These are phyloP conservation scores for Vigna angularis DNA, from an alignment of 306 rosid species.

Conservation along the genomic window DNA sequence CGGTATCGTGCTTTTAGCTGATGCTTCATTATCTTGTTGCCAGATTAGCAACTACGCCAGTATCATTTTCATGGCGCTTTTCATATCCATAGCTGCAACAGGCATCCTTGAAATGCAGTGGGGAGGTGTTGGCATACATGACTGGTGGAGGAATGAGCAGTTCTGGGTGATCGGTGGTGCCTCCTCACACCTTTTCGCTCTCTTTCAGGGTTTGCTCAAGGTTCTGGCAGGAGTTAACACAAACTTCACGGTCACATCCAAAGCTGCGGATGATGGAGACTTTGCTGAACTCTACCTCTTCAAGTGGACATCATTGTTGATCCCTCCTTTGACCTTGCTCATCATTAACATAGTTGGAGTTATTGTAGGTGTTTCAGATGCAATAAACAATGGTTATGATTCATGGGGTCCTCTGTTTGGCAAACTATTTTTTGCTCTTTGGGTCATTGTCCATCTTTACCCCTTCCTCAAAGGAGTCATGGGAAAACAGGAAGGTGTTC, in stretches of 20 bases:
- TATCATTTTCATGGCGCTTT: constrained; percentile 82
- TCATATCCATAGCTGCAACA: constrained; percentile 85
- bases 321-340: constrained; percentile 83
- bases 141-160: constrained; percentile 98
- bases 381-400: constrained; percentile 94
- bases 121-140: constrained; percentile 94
- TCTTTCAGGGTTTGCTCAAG: constrained; percentile 91
- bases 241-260: constrained; percentile 90
- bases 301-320: constrained; percentile 87
- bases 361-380: constrained; percentile 82
- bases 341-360: constrained; percentile 87
- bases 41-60: constrained; percentile 97
- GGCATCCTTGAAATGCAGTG: constrained; percentile 93
- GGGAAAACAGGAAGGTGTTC: constrained; percentile 87
- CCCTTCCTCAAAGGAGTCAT: constrained; percentile 95
- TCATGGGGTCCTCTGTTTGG: constrained; percentile 96
- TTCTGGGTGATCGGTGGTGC: constrained; percentile 96
- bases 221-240: constrained; percentile 90
- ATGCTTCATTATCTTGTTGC: constrained; percentile 25
- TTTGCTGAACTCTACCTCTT: constrained; percentile 90
- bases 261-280: constrained; percentile 87
- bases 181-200: constrained; percentile 86
- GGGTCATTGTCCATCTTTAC: constrained; percentile 95
- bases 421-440: constrained; percentile 79
- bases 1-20: constrained; percentile 23